phyloP scores from a whole-genome alignment of 768 basidiomycete genomes.

The Suillus subaureus region DNA sequence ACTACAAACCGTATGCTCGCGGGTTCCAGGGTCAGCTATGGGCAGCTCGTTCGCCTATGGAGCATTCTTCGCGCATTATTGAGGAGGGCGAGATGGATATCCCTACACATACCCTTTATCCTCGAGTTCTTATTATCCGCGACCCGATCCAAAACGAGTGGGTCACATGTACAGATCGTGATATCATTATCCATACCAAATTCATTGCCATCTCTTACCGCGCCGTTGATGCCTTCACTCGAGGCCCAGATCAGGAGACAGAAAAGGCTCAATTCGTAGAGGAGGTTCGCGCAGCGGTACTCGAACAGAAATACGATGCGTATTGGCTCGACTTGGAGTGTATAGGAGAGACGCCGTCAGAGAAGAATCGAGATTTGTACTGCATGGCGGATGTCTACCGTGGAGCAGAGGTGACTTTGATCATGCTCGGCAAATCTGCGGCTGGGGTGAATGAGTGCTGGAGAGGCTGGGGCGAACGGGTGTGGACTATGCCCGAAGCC shows the following conservation, averaged over 20 bases:
- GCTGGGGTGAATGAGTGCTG: slow-evolving; percentile 12
- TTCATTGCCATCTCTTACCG: slow-evolving; percentile 22
- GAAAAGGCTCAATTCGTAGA: slow-evolving; percentile 14
- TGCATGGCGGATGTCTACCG: slow-evolving; percentile 23
- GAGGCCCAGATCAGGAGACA: slow-evolving; percentile 9
- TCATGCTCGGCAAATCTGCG: slow-evolving; percentile 13
- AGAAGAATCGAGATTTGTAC: slow-evolving; percentile 21
- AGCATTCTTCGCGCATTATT: slow-evolving; percentile 15
- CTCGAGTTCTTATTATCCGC: slow-evolving; percentile 15
- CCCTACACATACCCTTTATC: slow-evolving; percentile 17
- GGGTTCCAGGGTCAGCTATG: slow-evolving; percentile 21
- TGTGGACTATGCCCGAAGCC: slow-evolving; percentile 14
- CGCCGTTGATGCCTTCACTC: slow-evolving; percentile 12
- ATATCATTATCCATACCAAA: slow-evolving; percentile 11
- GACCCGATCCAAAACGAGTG: slow-evolving; percentile 5
- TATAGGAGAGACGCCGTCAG: slow-evolving; percentile 14
- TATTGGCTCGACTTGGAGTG: slow-evolving; percentile 26
- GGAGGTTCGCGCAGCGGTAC: slow-evolving; percentile 10
- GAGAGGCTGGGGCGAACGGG: slow-evolving; percentile 22
- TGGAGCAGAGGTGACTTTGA: slow-evolving; percentile 16
- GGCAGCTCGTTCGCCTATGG: slow-evolving; percentile 23
- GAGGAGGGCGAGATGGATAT: slow-evolving; percentile 10
- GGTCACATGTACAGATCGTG: slow-evolving; percentile 6
- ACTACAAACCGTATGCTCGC: slow-evolving; percentile 10
- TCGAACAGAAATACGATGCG: slow-evolving; percentile 11